A percentile compares a stretch with the other conserved stretches of the same genome.
These are phyloP conservation scores for Globisporangium spinosum DNA, from an alignment of 352 stramenopile genomes.

Conservation along the genomic window DNA sequence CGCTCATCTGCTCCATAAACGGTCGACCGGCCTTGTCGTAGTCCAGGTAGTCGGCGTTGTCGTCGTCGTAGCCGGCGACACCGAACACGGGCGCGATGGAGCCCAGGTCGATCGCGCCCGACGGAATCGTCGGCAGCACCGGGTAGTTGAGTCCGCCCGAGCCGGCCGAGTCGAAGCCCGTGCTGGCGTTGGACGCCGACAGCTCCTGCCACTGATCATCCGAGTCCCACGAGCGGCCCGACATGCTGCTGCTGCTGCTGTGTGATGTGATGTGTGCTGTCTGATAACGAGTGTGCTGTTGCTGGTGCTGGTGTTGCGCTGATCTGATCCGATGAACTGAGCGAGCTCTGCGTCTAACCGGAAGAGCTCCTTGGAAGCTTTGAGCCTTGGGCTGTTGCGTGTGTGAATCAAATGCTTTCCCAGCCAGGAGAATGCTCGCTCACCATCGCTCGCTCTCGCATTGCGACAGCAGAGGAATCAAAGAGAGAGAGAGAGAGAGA, in stretches of 20 bases:
- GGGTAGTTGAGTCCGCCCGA: constrained; percentile 61
- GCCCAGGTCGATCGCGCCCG: constrained; percentile 75
- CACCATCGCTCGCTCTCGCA: neutral
- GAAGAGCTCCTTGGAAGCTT: neutral
- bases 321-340: constrained; percentile 2
- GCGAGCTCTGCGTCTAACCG: neutral
- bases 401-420: constrained; percentile 3
- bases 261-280: neutral
- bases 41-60: constrained; percentile 79
- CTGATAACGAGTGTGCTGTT: neutral
- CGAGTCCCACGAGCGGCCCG: constrained; percentile 54
- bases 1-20: constrained; percentile 83
- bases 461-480: constrained; percentile 3
- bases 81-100: constrained; percentile 86
- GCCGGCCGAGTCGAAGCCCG: constrained; percentile 39
- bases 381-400: neutral
- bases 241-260: constrained; percentile 26
- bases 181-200: constrained; percentile 26
- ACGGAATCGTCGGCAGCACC: constrained; percentile 68
- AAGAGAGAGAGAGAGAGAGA: constrained; percentile 1
- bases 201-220: constrained; percentile 78
- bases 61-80: constrained; percentile 70
- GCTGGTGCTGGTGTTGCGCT: constrained; percentile 8
- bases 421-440: constrained; percentile 3
- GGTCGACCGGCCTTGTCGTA: constrained; percentile 82